Evolutionary conservation across 202 grass and related monocot genomes (phyloP), one percentile per base, ranked within the genome.

Genomic region (Thinopyrum obtusiflorum): DNA sequence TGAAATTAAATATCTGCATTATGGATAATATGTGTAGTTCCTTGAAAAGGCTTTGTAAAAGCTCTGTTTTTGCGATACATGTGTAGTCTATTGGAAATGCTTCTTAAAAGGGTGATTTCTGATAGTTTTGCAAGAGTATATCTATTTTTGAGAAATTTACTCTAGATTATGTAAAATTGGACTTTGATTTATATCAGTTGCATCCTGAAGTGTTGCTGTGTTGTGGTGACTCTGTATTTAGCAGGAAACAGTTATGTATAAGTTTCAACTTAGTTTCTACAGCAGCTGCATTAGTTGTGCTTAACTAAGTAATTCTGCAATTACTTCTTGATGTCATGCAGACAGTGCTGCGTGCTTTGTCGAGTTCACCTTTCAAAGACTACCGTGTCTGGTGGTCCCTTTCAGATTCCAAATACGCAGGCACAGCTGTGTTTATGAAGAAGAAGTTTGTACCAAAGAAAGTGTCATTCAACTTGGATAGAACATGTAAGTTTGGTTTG

Each of bases 371-470:
- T 74, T 95, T 94, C 77, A 90, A 92, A 89, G 91, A 92, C 42
- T 98, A 92, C 69, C 82, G 78, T 83, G 91, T 94, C 15, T 94
- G 89, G 91, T 98, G 96, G 96, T 98, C 96, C 88, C 96, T 95
- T 92, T 95, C 96, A 33, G 93, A 98, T 81, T 92, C 93, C 14
- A 98, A 95, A 65, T 98, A 98, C 62, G 91, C 79, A 12, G 96
- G 93, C 68, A 95, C 91, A 77, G 88, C 91, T 82, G 78, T 98
- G 84, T 86, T 98, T 87, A 83, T 95, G 80, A 98, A 98, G 82
- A 95, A 95, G 85, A 87, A 87, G 81, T 83, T 95, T 88, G 81
- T 88, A 71, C 91, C 93, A 77, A 98, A 98, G 80, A 95, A 92
- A 81, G 76, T 98, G 61, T 94, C 84, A 53, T 98, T 94, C 82